Base-by-base conservation (phyloP, 768 basidiomycete genomes). In the Leccinum variicolor region DNA sequence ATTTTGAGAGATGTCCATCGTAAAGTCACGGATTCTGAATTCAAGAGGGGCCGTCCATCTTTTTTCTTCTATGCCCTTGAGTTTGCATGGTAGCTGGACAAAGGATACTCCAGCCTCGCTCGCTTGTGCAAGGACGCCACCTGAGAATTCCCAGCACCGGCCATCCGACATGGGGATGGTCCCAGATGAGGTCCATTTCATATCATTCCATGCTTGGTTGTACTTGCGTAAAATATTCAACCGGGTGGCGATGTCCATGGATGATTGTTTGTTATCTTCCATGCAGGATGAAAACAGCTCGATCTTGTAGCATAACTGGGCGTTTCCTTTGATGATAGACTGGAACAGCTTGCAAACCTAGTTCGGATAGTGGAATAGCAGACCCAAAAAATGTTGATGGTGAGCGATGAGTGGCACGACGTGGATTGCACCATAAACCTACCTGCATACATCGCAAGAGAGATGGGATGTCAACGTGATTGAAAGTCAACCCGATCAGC, bases 1-100 rank as follows among this genome's bases (percentile, higher is more conserved):
- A 59, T 77, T 61, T 61, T 76, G 72, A 5, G 73, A 74, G 23
- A 58, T 64, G 59, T 77, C 75, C 8, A 75, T 57, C 10, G 72
- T 66, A 39, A 77, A 77, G 53, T 77, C 75, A n/a, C 64, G 64
- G 45, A 74, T 54, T n/a, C 26, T 43, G 33, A 74, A 63, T 6
- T 69, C 68, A 29, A 72, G 57, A 7, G 61, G 58, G 15, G 63
- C 25, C 26, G 65, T 48, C 75, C 76, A 76, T 26, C 62, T 51
- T 34, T 54, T 61, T 33, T 64, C 60, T 14, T 59, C 52, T 11
- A 77, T 63, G 43, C 63, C 62, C 31, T 73, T 70, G 43, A 63
- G 45, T n/a, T 62, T 55, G 60, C 67, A 75, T 6, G 76, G 71
- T 10, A 76, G 53, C 36, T 69, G 71, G 17, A 60, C 59, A 45